Percentiles rank a stretch among this genome's conserved stretches.
Evolutionary conservation across 75 land plant genomes (phyloP).

Genomic region (Isoetes taiwanensis): DNA sequence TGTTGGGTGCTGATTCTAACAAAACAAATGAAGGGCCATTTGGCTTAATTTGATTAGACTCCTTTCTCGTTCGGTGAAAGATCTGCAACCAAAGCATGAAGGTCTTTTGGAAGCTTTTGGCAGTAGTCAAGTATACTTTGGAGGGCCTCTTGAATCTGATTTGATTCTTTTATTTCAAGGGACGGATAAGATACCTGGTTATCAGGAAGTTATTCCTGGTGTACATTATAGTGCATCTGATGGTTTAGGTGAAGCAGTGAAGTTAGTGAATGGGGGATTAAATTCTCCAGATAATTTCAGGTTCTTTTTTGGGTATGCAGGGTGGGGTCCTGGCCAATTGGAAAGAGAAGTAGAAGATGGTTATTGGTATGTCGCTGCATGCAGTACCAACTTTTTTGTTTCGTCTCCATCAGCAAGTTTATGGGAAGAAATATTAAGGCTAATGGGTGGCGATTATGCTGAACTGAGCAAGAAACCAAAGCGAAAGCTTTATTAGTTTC

Average conservation of each 20-base stretch:
- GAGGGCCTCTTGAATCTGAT: slow-evolving; percentile 63
- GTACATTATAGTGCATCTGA: slow-evolving; percentile 52
- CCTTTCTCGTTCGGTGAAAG: slow-evolving; percentile 51
- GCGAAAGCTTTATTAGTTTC: no score
- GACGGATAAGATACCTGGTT: no score
- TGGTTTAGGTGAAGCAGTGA: slow-evolving; percentile 59
- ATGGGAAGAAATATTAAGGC: slow-evolving; percentile 62
- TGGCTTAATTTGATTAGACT: slow-evolving; percentile 72
- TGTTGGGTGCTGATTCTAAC: slow-evolving; percentile 37
- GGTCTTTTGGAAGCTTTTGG: slow-evolving; percentile 43
- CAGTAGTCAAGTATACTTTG: slow-evolving; percentile 44
- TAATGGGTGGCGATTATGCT: slow-evolving; percentile 54
- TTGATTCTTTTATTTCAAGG: slow-evolving; percentile 44
- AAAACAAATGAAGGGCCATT: slow-evolving; percentile 57
- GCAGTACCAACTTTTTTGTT: slow-evolving; percentile 50
- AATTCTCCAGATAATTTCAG: slow-evolving; percentile 37
- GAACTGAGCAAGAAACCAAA: slow-evolving; percentile 63
- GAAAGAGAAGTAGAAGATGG: slow-evolving; percentile 52
- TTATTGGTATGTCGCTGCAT: slow-evolving; percentile 70
- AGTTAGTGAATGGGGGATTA: slow-evolving; percentile 46
- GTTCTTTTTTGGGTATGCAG: slow-evolving; percentile 74
- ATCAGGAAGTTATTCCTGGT: slow-evolving; percentile 68
- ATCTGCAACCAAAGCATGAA: slow-evolving; percentile 31
- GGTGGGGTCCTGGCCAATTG: slow-evolving; percentile 62
- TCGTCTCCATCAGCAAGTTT: slow-evolving; percentile 25